Base-by-base conservation (phyloP, 352 stramenopile species). In the Pythium brachiatum region DNA sequence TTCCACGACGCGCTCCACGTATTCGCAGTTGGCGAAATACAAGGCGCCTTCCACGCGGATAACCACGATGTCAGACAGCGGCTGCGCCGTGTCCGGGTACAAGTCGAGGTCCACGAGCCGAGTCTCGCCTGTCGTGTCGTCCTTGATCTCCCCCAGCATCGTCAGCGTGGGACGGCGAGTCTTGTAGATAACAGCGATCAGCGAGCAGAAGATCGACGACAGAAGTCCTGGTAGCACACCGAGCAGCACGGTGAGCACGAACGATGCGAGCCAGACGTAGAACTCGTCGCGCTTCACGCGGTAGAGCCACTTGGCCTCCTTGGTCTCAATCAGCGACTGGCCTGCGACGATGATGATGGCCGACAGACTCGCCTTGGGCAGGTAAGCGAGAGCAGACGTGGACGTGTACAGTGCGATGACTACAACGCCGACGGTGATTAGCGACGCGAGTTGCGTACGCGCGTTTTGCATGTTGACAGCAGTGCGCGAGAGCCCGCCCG, bases 261-360 rank as follows among this genome's bases (percentile, higher is more conserved):
- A 87, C 15, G 75, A 84, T 16, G 68, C 75, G 15, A 81, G 57
- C 78, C 78, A 87, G 1, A 87, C 75, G 61, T 76, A 83, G 47
- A 87, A 87, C 53, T 87, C 78, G 43, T 87, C 78, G 7, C 76
- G 75, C 54, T 84, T 84, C 38, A 83, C 76, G 2, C 73, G 72
- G 36, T 81, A 97, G 4, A 97, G 75, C 65, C 87, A 86, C 50
- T 86, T 86, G 26, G 88, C 88, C 59, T 96, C 89, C 18, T 73
- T 70, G 61, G 84, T 90, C 56, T 97, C 89, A 29, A 98, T 78
- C 48, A 98, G 68, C 58, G 83, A 89, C 32, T 96, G 73, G 31
- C 96, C 89, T 1, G 85, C 85, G 16, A 94, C 90, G 66, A 98
- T 91, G 41, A 98, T 94, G 60, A 97, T 96, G 3, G 84, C 74